Base-by-base conservation (phyloP, 2,329 filamentous ascomycete genomes). In the Thermochaetoides dissita region DNA sequence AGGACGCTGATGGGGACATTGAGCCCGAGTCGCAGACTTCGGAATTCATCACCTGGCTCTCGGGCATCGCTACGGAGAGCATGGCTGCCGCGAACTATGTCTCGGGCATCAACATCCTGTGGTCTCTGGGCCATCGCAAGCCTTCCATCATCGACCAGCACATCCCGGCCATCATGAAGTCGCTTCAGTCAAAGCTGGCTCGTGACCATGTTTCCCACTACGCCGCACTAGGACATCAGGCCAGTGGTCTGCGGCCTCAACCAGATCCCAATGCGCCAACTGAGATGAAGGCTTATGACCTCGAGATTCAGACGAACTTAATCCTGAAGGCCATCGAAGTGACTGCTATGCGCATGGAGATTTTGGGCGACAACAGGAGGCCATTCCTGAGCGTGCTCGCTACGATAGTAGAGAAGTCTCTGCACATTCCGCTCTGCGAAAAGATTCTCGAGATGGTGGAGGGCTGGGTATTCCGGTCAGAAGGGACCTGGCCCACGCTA, bases 261-360 rank as follows among this genome's bases (percentile, higher is more conserved):
- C 70, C 72, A 44, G 74, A 79, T 12, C 71, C 76, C 10, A 71
- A 65, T 47, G 67, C 70, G 29, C 67, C 68, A 10, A 67, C 68
- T 34, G 74, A 81, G 47, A 71, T 85, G 57, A 79, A 81, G 42
- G 65, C 77, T 6, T 82, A 86, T 53, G 87, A 95, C 46, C 71
- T 88, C 30, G 84, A 94, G 55, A 76, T 93, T n/a, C 88, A 91
- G 49, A 88, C 86, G 7, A 80, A 83, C 44, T 66, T 98, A 35
- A 94, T 96, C 62, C 80, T 95, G 55, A 96, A 96, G 64, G 85
- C 88, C 8, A 88, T 98, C 47, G 88, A 96, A 55, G 79, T 95
- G 44, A 84, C 94, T 17, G 85, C 91, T 2, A 73, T 87, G 49
- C 80, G 91, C 36, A 96, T 99, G 79, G 88, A 91, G 53, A 81